Percentiles rank a stretch among this genome's conserved stretches.
Evolutionary conservation across 345 rosid species (phyloP).

Genomic region (Salix purpurea): DNA sequence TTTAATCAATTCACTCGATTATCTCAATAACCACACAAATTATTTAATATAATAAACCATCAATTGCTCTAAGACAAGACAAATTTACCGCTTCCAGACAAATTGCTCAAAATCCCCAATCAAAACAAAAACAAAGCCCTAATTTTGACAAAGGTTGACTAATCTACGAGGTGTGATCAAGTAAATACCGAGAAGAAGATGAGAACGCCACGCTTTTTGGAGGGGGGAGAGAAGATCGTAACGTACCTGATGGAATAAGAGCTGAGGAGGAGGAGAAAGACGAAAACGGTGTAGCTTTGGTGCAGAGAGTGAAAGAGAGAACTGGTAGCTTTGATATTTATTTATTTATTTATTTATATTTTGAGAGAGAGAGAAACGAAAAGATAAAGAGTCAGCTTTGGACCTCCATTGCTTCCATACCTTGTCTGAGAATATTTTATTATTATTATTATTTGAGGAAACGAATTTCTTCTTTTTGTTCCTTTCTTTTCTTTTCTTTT

Average conservation of each 20-base stretch:
- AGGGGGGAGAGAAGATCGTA: constrained; percentile 4
- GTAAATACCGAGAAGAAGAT: not conserved
- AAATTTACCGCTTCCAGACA: not conserved
- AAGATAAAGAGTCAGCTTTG: constrained; percentile 20
- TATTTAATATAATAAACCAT: not conserved
- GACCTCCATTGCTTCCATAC: constrained; percentile 16
- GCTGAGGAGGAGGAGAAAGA: not conserved
- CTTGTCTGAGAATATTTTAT: constrained; percentile 5
- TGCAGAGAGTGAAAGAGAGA: not conserved
- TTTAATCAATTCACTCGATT: not conserved
- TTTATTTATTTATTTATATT: too few species aligned
- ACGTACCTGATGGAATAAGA: not conserved
- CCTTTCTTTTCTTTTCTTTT: not conserved
- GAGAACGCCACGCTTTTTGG: not conserved
- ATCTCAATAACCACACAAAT: not conserved
- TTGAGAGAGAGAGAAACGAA: not conserved
- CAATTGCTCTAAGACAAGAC: not conserved
- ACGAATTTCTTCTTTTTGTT: not conserved
- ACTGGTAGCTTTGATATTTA: not conserved
- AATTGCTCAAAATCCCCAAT: not conserved
- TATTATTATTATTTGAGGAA: not conserved
- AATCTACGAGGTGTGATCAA: not conserved
- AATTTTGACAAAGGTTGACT: constrained; percentile 10
- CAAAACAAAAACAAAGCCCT: constrained; percentile 7
- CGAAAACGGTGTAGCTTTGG: constrained; percentile 4